A percentile compares a stretch with the other conserved stretches of the same genome.
Conservation (phyloP, 371 early-diverging fungal species). For the Mucor sp. region DNA sequence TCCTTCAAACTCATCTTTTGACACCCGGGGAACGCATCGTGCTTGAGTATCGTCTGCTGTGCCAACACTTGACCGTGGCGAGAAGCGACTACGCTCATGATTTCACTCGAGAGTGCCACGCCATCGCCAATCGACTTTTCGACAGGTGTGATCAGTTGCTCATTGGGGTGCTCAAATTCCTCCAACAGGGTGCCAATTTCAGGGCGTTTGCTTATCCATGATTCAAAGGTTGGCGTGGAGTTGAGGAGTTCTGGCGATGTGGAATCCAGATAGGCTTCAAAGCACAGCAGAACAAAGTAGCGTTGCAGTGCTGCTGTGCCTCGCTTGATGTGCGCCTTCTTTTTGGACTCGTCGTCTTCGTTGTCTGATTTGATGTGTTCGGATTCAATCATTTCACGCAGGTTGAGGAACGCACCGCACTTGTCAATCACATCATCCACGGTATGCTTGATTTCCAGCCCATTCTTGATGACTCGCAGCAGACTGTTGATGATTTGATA, state of each 20-base stretch:
- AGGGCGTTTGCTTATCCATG: conserved; percentile 51
- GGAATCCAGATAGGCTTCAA: conserved; percentile 44
- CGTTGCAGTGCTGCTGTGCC: conserved; percentile 40
- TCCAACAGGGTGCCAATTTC: conserved; percentile 52
- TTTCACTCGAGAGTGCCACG: conserved; percentile 58
- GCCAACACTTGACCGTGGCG: conserved; percentile 57
- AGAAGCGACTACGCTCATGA: conserved; percentile 52
- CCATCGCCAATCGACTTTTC: conserved; percentile 57
- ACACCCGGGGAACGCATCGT: conserved; percentile 64
- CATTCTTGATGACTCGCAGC: conserved; percentile 58
- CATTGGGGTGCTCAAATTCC: conserved; percentile 34
- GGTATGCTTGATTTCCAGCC: conserved; percentile 51
- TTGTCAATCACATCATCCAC: conserved; percentile 58
- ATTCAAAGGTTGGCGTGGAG: conserved; percentile 36
- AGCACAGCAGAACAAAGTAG: conserved; percentile 58
- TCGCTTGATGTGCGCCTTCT: conserved; percentile 18
- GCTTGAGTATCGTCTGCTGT: conserved; percentile 59
- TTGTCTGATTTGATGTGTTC: conserved; percentile 40
- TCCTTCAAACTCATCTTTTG: conserved; percentile 61
- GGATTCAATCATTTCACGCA: conserved; percentile 57
- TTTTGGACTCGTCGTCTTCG: conserved; percentile 18
- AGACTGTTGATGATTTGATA: conserved; percentile 58
- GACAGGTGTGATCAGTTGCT: conserved; percentile 45
- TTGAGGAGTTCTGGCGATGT: conserved; percentile 18
- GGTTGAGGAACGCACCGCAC: conserved; percentile 41